Conservation (phyloP, 2,329 filamentous ascomycete species). For the Aureobasidium sp. region DNA sequence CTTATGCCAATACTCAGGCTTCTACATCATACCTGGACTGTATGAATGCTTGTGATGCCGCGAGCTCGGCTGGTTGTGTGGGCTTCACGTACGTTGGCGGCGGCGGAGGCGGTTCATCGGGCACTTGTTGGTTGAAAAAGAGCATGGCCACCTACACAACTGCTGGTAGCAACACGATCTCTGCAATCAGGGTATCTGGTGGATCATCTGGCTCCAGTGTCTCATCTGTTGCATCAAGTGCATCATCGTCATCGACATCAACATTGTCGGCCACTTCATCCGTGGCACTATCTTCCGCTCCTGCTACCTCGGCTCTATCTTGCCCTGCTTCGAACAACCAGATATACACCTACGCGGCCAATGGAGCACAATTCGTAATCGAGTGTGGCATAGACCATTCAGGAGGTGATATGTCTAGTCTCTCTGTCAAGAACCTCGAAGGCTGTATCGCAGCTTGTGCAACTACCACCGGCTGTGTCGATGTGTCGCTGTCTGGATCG, state of each 20-base stretch:
- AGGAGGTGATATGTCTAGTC: conserved; percentile 20
- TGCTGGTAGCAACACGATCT: conserved; percentile 12
- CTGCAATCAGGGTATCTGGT: conserved; percentile 8
- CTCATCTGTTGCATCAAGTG: not conserved
- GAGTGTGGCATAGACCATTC: conserved; percentile 24
- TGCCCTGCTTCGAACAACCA: conserved; percentile 18
- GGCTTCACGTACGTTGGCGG: conserved; percentile 16
- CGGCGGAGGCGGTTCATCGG: conserved; percentile 13
- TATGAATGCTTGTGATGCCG: conserved; percentile 14
- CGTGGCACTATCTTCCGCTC: conserved; percentile 12
- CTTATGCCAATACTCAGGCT: conserved; percentile 9
- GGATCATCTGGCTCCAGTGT: not conserved
- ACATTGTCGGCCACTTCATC: not conserved
- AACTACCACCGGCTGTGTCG: conserved; percentile 16
- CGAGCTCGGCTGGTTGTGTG: conserved; percentile 1
- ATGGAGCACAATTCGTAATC: conserved; percentile 20
- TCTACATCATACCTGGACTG: conserved; percentile 13
- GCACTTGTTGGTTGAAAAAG: conserved; percentile 19
- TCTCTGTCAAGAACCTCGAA: conserved; percentile 15
- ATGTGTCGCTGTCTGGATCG: conserved; percentile 18
- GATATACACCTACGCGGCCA: conserved; percentile 14
- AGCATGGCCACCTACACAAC: conserved; percentile 6
- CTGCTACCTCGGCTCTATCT: conserved; percentile 14
- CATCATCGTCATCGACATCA: not conserved
- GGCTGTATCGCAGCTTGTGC: conserved; percentile 21